Evolutionary conservation across 2,329 filamentous ascomycete species (phyloP).

Genomic region (Neopestalotiopsis rosae): DNA sequence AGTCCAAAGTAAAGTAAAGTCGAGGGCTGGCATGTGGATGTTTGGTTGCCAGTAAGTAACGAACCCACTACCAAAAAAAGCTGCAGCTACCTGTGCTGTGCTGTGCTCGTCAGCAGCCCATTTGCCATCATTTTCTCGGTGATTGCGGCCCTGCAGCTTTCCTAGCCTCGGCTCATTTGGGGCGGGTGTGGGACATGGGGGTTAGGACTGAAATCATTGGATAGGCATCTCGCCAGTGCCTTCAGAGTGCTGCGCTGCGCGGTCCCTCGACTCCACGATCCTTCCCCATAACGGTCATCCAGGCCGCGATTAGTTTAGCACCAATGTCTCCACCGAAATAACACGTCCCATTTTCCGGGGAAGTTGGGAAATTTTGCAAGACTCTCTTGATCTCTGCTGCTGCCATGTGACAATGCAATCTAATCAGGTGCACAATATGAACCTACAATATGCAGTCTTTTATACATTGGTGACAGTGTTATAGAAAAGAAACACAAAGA

Average conservation of each 20-base stretch:
- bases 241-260: neutral
- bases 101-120: neutral
- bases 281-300: conserved; percentile 11
- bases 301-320: conserved; percentile 9
- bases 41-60: neutral
- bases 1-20: neutral
- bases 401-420: neutral
- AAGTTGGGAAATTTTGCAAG: neutral
- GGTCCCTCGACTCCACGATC: neutral
- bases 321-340: neutral
- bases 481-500: too few relatives aligned
- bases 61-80: neutral
- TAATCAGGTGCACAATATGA: neutral
- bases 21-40: conserved; percentile 13
- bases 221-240: neutral
- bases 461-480: too few relatives aligned
- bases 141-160: conserved; percentile 13
- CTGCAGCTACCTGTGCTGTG: neutral
- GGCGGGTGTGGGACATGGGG: neutral
- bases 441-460: too few relatives aligned
- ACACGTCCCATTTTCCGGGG: conserved; percentile 6
- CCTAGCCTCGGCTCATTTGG: conserved; percentile 16
- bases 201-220: neutral
- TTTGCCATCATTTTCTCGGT: conserved; percentile 2
- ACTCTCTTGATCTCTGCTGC: neutral